Base-by-base conservation (phyloP, 805 yeast species). In the Metschnikowia vanudenii region DNA sequence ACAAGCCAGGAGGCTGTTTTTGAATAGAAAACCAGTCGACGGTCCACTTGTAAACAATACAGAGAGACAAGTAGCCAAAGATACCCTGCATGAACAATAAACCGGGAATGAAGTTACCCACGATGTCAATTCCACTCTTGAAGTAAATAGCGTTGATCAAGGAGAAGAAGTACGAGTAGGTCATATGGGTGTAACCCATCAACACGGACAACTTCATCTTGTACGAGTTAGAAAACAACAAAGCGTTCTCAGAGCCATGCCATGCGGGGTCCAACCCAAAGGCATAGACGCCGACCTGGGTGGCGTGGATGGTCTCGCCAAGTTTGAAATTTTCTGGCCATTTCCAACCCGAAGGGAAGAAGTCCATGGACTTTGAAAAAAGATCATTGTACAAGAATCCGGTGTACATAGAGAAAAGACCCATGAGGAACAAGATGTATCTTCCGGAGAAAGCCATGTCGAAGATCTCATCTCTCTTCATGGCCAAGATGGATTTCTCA, bases 381-480 rank as follows among this genome's bases (percentile, higher is more conserved):
- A 92, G 61, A 78, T 94, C 99, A 67, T 94, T 94, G 76, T 94
- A 94, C 55, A 94, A 67, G 53, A 92, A 66, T 4, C 99, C 99
- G 0, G 98, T 94, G 70, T 89, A 92, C 80, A 94, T 88, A 43
- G 99, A 91, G 63, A 94, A 94, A 3, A 79, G 58, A 20, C 99
- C 99, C 99, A 94, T 94, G 50, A 94, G 69, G 50, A 90, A 72
- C 42, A 94, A 70, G 46, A 94, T 89, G 66, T 94, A 94, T 60
- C 99, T 81, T 37, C 99, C 99, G 16, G 83, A 71, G 64, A 76
- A 94, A 0, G 96, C 97, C 98, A 94, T 94, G 61, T 90, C 98
- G 60, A 90, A 88, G 43, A 95, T 89, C 64, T 94, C 99, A 62
- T 89, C 97, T 60, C 91, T 78, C 59, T 84, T 79, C 75, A 82